phyloP scores from a whole-genome alignment of 2,329 filamentous ascomycete species.

The Chaetothyriales sp. region DNA sequence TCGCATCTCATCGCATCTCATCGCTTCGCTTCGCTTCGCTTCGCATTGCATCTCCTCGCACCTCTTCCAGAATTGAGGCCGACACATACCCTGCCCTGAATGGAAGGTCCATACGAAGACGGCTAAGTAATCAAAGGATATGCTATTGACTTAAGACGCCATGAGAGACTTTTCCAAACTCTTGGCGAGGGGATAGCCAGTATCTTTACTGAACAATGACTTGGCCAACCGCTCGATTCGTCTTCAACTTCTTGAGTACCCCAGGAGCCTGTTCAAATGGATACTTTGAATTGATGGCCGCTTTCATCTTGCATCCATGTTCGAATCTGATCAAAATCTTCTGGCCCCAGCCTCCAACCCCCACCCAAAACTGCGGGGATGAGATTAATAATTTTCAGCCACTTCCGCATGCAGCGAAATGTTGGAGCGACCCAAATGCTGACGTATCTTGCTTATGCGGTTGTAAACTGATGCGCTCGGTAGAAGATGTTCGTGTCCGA shows the following conservation, averaged over 20 bases:
- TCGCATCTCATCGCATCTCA: no score
- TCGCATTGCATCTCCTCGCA: no score
- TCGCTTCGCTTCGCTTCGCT: no score
- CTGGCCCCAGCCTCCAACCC: constrained; percentile 28
- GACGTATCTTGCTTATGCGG: constrained; percentile 37
- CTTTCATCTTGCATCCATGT: constrained; percentile 44
- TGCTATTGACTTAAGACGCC: no score
- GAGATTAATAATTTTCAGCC: no score
- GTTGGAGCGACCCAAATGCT: constrained; percentile 26
- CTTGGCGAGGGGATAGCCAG: no score
- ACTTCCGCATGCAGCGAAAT: not conserved
- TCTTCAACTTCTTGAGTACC: constrained; percentile 47
- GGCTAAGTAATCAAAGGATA: no score
- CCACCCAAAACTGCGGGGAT: no score
- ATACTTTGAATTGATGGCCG: constrained; percentile 43
- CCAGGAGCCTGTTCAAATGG: constrained; percentile 42
- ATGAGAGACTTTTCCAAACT: no score
- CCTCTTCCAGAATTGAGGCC: no score
- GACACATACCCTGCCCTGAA: no score
- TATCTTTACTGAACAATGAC: constrained; percentile 31
- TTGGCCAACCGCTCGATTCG: constrained; percentile 44
- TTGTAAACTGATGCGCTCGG: constrained; percentile 38
- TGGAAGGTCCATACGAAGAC: no score
- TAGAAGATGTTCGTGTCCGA: constrained; percentile 39
- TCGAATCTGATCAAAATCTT: constrained; percentile 38